Conservation (phyloP, 225 moss, liverwort and hornwort species). For the Rhytidiadelphus loreus region DNA sequence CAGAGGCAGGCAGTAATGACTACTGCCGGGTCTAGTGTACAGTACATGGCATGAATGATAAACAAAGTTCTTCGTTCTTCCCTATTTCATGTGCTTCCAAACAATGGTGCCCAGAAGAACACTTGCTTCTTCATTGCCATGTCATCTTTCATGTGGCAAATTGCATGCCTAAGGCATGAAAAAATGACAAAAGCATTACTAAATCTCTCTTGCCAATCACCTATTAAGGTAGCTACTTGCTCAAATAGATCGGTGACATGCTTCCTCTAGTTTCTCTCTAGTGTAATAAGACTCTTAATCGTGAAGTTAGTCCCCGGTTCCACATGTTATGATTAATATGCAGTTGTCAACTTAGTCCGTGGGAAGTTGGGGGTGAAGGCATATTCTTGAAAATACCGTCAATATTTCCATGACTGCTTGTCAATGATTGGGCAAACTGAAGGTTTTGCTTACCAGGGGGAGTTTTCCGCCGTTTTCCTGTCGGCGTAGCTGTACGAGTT, state of each 20-base stretch:
- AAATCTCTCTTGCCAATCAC: not conserved
- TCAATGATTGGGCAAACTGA: not conserved
- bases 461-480: conserved; percentile 12
- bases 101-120: not conserved
- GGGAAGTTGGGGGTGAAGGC: not conserved
- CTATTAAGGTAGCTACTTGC: not conserved
- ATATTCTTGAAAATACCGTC: not conserved
- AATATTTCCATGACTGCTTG: not conserved
- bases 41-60: not conserved
- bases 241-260: not conserved
- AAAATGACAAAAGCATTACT: not conserved
- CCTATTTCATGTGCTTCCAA: not conserved
- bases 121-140: not conserved
- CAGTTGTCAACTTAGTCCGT: not conserved
- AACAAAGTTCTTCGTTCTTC: not conserved
- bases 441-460: conserved; percentile 6
- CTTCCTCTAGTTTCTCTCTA: not conserved
- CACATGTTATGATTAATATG: not conserved
- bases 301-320: not conserved
- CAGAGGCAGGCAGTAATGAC: not conserved
- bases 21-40: not conserved
- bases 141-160: not conserved
- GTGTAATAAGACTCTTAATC: not conserved
- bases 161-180: not conserved
- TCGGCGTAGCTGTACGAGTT: conserved; percentile 29